These are phyloP conservation scores for Pichia paraexigua DNA, from an alignment of 805 yeast genomes.

Conservation along the genomic window DNA sequence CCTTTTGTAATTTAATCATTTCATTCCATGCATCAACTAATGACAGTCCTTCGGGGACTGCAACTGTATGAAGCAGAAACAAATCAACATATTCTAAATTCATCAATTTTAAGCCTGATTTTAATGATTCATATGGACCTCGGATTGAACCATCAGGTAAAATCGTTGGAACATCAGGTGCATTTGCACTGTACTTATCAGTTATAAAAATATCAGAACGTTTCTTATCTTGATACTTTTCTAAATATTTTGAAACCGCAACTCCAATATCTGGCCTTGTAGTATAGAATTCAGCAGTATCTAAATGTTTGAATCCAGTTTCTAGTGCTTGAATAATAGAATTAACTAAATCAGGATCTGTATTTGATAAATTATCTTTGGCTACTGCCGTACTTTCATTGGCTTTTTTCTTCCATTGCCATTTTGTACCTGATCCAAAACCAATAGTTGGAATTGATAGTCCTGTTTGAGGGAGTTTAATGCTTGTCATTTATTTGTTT, in stretches of 20 bases:
- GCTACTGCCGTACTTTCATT: conserved; percentile 13
- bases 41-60: conserved; percentile 29
- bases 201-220: conserved; percentile 49
- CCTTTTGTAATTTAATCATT: conserved; percentile 39
- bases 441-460: conserved; percentile 19
- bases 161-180: neutral
- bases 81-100: conserved; percentile 48
- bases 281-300: conserved; percentile 56
- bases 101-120: conserved; percentile 38
- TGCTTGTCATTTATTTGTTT: neutral
- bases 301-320: conserved; percentile 50
- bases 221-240: conserved; percentile 19
- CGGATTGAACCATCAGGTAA: conserved; percentile 18
- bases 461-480: conserved; percentile 10
- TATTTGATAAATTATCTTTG: conserved; percentile 9
- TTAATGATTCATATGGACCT: conserved; percentile 41
- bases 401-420: conserved; percentile 35
- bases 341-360: conserved; percentile 33
- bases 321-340: conserved; percentile 40
- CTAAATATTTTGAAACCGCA: conserved; percentile 36
- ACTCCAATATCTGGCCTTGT: conserved; percentile 54
- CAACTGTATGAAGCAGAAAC: conserved; percentile 55
- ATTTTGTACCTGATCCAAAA: conserved; percentile 53
- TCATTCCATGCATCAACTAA: conserved; percentile 42
- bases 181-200: conserved; percentile 40